Evolutionary conservation across 495 filamentous ascomycete species (phyloP).

Genomic region (Penicillium roqueforti): DNA sequence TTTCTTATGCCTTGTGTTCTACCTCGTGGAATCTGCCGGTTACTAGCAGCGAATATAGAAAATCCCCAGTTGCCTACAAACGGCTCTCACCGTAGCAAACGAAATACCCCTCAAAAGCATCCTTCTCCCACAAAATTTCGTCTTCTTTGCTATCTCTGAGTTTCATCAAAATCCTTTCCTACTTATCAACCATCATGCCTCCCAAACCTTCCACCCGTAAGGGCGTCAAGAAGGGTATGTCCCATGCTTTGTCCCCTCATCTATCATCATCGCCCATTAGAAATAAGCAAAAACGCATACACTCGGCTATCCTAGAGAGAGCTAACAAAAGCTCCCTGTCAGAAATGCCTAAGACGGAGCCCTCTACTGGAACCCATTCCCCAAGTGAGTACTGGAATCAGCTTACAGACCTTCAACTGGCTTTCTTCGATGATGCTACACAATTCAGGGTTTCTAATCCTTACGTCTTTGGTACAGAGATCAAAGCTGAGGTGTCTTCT

Average conservation of each 20-base stretch:
- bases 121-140: background rate
- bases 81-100: background rate
- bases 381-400: conserved; percentile 1
- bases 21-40: background rate
- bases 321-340: background rate
- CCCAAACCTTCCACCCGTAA: background rate
- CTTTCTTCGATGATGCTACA: background rate
- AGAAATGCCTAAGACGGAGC: background rate
- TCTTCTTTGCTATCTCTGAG: background rate
- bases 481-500: background rate
- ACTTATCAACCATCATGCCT: background rate
- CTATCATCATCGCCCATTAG: background rate
- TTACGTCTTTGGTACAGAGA: background rate
- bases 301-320: background rate
- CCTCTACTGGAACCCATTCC: background rate
- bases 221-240: background rate
- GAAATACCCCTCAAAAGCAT: background rate
- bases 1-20: background rate
- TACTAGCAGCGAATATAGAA: no score
- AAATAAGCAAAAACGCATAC: background rate
- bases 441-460: background rate
- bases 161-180: background rate
- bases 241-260: background rate
- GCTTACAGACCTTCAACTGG: background rate
- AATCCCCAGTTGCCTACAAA: background rate